These are phyloP conservation scores for Rhizophagus clarus DNA, from an alignment of 192 early-diverging fungal genomes.

Conservation along the genomic window DNA sequence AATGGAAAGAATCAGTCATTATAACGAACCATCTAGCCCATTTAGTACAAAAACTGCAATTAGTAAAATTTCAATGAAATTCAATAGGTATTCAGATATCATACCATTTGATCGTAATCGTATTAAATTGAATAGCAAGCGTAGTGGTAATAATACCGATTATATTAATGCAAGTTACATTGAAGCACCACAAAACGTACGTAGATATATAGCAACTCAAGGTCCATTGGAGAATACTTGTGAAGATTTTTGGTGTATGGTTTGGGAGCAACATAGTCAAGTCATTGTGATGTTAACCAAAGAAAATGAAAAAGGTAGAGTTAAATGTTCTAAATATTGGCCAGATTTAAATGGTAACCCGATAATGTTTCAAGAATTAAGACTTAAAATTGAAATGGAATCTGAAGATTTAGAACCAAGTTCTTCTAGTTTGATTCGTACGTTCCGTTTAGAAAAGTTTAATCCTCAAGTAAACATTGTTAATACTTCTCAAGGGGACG, in stretches of 20 bases:
- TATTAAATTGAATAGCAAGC: conserved; percentile 11
- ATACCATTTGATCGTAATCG: conserved; percentile 35
- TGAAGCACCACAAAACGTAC: conserved; percentile 44
- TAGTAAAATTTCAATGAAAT: background rate
- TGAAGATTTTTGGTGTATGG: conserved; percentile 90
- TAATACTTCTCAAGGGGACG: background rate
- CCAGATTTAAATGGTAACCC: conserved; percentile 48
- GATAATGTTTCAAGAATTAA: conserved; percentile 42
- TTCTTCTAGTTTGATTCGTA: conserved; percentile 45
- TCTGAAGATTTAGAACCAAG: conserved; percentile 46
- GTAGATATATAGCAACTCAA: conserved; percentile 81
- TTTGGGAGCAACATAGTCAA: conserved; percentile 69
- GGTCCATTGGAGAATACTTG: conserved; percentile 76
- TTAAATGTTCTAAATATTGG: conserved; percentile 89
- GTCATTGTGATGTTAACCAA: conserved; percentile 87
- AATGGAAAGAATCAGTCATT: background rate
- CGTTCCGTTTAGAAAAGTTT: conserved; percentile 36
- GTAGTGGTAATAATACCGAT: conserved; percentile 48
- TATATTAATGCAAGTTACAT: conserved; percentile 87
- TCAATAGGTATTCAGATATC: conserved; percentile 46
- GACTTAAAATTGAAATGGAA: conserved; percentile 47
- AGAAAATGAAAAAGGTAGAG: conserved; percentile 70
- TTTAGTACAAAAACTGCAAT: background rate
- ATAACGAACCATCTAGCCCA: background rate
- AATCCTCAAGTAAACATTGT: too few relatives aligned